phyloP scores from a whole-genome alignment of 1,139 yeast species.

The Lodderomyces parapsilosis region DNA sequence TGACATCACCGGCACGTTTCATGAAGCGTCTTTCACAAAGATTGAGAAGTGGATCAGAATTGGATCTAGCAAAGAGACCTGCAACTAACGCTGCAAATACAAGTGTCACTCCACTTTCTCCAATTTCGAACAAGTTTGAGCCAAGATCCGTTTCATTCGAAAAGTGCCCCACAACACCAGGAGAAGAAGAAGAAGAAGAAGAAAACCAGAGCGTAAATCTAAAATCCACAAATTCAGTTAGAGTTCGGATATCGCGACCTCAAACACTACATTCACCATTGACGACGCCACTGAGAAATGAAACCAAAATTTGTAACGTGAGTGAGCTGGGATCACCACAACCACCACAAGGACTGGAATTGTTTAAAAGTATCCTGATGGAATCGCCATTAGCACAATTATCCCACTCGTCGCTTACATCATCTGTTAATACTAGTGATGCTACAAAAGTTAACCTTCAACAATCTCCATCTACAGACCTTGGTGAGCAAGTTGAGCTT shows the following conservation, averaged over 20 bases:
- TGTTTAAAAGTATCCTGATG: not conserved
- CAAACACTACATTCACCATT: not conserved
- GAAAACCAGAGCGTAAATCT: no score
- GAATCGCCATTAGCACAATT: not conserved
- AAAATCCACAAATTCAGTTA: not conserved
- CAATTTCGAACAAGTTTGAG: not conserved
- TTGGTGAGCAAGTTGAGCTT: not conserved
- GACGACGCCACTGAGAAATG: not conserved
- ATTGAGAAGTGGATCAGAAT: constrained; percentile 2
- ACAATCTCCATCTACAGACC: not conserved
- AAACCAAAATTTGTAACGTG: not conserved
- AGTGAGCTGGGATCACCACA: not conserved
- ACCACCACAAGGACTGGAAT: not conserved
- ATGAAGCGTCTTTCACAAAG: constrained; percentile 10
- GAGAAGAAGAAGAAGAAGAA: not conserved
- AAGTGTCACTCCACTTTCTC: not conserved
- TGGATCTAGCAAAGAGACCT: not conserved
- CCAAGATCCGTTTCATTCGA: not conserved
- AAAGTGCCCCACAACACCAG: not conserved
- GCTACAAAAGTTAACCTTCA: not conserved
- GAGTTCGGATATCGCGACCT: not conserved
- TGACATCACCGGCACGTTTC: constrained; percentile 10
- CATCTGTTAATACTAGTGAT: not conserved
- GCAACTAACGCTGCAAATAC: no score
- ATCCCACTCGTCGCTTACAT: not conserved